Conservation (phyloP, 2,329 filamentous ascomycete genomes). For the Colletotrichum musicola region DNA sequence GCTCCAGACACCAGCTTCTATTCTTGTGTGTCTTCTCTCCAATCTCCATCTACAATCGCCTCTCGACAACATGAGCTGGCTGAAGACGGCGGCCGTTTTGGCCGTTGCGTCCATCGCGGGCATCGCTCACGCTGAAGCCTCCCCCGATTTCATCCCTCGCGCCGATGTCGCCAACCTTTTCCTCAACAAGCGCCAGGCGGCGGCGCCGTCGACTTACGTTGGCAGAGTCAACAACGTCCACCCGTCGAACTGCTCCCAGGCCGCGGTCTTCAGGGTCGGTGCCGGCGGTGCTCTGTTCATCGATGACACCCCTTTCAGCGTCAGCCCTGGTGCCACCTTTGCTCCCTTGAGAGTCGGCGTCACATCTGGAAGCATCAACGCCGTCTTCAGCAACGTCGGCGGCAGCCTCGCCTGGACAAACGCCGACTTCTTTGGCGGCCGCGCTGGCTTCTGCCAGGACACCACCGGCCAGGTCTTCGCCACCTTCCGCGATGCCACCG, state of each 20-base stretch:
- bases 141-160: neutral
- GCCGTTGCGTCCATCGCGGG: conserved; percentile 14
- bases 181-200: conserved; percentile 7
- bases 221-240: conserved; percentile 4
- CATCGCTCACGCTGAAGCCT: neutral
- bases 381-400: conserved; percentile 11
- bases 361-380: conserved; percentile 15
- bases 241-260: conserved; percentile 26
- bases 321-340: conserved; percentile 1
- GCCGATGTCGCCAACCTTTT: neutral
- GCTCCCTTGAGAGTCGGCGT: conserved; percentile 4
- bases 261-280: conserved; percentile 17
- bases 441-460: conserved; percentile 34
- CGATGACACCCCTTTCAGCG: conserved; percentile 1
- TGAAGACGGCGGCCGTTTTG: conserved; percentile 20
- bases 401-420: conserved; percentile 26
- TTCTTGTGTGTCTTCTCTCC: neutral
- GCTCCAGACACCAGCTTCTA: conserved; percentile 1
- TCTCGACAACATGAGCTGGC: conserved; percentile 21
- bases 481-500: conserved; percentile 21
- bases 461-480: conserved; percentile 21
- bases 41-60: neutral
- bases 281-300: conserved; percentile 13
- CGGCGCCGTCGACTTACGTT: conserved; percentile 14
- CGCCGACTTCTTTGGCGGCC: conserved; percentile 14